A percentile compares a stretch with the other conserved stretches of the same genome.
These are phyloP conservation scores for Aspergillus fischeri DNA, from an alignment of 2,329 filamentous ascomycete genomes.

Conservation along the genomic window DNA sequence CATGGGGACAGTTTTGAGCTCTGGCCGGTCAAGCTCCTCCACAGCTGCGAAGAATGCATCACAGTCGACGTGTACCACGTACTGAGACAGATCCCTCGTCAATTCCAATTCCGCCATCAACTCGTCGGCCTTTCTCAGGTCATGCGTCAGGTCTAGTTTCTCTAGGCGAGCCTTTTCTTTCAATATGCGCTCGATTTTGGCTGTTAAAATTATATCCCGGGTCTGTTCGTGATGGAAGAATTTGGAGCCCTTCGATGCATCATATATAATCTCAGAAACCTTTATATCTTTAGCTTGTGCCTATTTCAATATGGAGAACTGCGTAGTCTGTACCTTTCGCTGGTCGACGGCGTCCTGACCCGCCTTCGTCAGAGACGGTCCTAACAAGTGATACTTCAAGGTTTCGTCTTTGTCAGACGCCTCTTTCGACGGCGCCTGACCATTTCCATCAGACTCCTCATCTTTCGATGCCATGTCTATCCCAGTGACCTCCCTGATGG, in stretches of 20 bases:
- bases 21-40: conserved; percentile 77
- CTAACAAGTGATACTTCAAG: conserved; percentile 84
- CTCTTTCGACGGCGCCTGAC: conserved; percentile 1
- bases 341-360: conserved; percentile 94
- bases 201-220: conserved; percentile 75
- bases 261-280: conserved; percentile 96
- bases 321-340: conserved; percentile 57
- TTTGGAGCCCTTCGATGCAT: conserved; percentile 92
- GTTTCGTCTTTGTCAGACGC: conserved; percentile 49
- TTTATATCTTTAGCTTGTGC: conserved; percentile 26
- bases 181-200: conserved; percentile 78
- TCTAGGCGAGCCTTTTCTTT: conserved; percentile 72
- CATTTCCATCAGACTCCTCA: conserved; percentile 11
- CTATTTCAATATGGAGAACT: background rate
- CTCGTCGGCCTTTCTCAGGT: conserved; percentile 73
- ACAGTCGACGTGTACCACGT: conserved; percentile 88
- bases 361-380: conserved; percentile 87
- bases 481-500: conserved; percentile 1
- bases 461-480: conserved; percentile 21
- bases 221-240: conserved; percentile 89
- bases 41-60: conserved; percentile 98
- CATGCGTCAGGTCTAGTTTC: conserved; percentile 66
- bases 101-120: conserved; percentile 75
- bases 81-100: conserved; percentile 74
- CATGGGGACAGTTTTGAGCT: conserved; percentile 82